phyloP scores from a whole-genome alignment of 2,329 filamentous ascomycete species.

The Oidium heveae region DNA sequence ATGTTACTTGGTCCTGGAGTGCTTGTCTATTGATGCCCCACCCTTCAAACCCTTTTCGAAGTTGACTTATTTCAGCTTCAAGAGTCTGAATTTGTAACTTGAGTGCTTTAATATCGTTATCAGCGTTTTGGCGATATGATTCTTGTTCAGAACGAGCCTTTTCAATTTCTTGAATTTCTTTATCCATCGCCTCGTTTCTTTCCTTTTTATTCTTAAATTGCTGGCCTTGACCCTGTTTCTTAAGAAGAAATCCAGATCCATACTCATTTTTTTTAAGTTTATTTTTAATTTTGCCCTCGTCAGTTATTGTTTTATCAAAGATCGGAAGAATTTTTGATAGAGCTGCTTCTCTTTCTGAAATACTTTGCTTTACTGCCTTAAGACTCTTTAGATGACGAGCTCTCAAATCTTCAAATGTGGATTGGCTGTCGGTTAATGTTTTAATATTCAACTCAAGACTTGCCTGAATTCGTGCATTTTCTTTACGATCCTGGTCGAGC shows the following conservation, averaged over 20 bases:
- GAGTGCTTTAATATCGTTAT: conserved; percentile 55
- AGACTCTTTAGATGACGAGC: conserved; percentile 47
- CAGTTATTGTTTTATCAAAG: conserved; percentile 45
- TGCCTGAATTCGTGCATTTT: conserved; percentile 53
- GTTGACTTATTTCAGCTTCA: conserved; percentile 43
- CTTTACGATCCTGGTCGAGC: conserved; percentile 70
- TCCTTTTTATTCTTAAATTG: conserved; percentile 76
- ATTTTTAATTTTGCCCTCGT: conserved; percentile 45
- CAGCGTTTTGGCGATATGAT: conserved; percentile 59
- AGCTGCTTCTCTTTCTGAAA: conserved; percentile 51
- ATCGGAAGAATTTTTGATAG: conserved; percentile 50
- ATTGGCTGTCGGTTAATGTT: conserved; percentile 58
- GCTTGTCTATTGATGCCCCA: conserved; percentile 50
- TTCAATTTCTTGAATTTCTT: conserved; percentile 60
- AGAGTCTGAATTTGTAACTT: conserved; percentile 44
- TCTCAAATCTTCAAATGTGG: conserved; percentile 47
- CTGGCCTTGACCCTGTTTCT: conserved; percentile 72
- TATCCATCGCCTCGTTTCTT: conserved; percentile 58
- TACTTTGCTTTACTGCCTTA: conserved; percentile 44
- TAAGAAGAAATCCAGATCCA: conserved; percentile 53
- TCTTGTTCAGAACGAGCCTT: conserved; percentile 55
- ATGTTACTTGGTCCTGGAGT: conserved; percentile 47
- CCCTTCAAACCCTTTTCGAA: conserved; percentile 52
- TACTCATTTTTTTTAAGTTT: conserved; percentile 56
- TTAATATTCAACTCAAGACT: conserved; percentile 73